phyloP scores from a whole-genome alignment of 768 basidiomycete species.

The Collybiopsis luxurians region DNA sequence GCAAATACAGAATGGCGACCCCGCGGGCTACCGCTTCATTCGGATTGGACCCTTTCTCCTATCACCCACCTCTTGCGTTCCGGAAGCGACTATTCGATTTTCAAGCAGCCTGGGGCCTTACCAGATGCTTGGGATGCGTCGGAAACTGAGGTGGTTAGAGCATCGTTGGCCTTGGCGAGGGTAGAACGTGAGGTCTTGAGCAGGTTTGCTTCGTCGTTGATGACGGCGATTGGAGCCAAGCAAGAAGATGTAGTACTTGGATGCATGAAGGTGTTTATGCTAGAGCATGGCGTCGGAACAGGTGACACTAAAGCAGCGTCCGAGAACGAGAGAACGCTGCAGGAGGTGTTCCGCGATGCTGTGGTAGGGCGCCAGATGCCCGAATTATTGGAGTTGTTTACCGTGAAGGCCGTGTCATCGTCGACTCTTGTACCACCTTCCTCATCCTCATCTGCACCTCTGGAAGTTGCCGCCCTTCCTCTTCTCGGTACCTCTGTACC shows the following conservation, averaged over 20 bases:
- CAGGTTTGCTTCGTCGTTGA: slow-evolving; percentile 23
- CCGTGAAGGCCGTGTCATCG: slow-evolving; percentile 27
- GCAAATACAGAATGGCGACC: slow-evolving; percentile 11
- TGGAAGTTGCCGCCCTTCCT: slow-evolving; percentile 54
- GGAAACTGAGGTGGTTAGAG: slow-evolving; percentile 74
- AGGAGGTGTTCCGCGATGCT: slow-evolving; percentile 81
- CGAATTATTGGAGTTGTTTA: slow-evolving; percentile 55
- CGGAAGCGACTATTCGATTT: slow-evolving; percentile 61
- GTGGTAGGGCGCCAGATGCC: slow-evolving; percentile 59
- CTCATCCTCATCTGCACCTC: slow-evolving; percentile 9
- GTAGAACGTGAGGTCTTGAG: slow-evolving; percentile 42
- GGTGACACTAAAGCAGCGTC: slow-evolving; percentile 34
- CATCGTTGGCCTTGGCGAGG: slow-evolving; percentile 60
- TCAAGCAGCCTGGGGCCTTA: slow-evolving; percentile 44
- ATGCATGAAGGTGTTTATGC: slow-evolving; percentile 95
- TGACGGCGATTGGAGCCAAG: slow-evolving; percentile 31
- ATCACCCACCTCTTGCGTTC: slow-evolving; percentile 82
- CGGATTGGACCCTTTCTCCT: slow-evolving; percentile 69
- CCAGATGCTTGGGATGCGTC: slow-evolving; percentile 75
- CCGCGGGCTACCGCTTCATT: slow-evolving; percentile 44
- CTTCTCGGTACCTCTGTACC: slow-evolving; percentile 70
- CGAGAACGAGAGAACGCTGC: slow-evolving; percentile 32
- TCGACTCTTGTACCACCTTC: slow-evolving; percentile 5
- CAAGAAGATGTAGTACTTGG: slow-evolving; percentile 60
- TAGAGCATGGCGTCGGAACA: slow-evolving; percentile 70